phyloP scores from a whole-genome alignment of 148 eudicot genomes.

The Fallopia convolvulus region DNA sequence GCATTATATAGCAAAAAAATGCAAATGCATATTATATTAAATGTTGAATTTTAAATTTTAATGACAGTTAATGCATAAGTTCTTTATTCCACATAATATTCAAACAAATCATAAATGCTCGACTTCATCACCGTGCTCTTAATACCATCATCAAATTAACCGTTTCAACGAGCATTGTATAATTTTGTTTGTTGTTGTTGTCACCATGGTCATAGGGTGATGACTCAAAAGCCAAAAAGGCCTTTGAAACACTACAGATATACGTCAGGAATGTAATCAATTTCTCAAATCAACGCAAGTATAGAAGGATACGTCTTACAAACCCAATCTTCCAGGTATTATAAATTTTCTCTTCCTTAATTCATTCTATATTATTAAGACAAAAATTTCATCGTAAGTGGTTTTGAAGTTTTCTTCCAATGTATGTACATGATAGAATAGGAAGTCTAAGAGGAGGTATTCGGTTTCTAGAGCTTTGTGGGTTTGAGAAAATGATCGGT shows the following conservation, averaged over 20 bases:
- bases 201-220: slow-evolving; percentile 36
- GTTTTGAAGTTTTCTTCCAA: background rate
- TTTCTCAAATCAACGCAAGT: slow-evolving; percentile 64
- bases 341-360: background rate
- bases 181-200: background rate
- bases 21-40: no score
- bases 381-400: background rate
- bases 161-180: background rate
- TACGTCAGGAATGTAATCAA: slow-evolving; percentile 50
- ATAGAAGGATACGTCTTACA: slow-evolving; percentile 52
- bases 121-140: background rate
- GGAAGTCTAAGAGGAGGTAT: slow-evolving; percentile 51
- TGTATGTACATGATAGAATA: slow-evolving; percentile 49
- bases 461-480: slow-evolving; percentile 76
- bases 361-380: no score
- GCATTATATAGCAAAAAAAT: no score
- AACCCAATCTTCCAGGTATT: slow-evolving; percentile 78
- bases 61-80: no score
- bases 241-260: slow-evolving; percentile 61
- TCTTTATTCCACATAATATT: no score
- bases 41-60: no score
- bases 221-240: slow-evolving; percentile 44
- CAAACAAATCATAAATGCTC: no score
- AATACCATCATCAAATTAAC: background rate
- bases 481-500: slow-evolving; percentile 52